Base-by-base conservation (phyloP, 192 early-diverging fungal species). In the Podila epicladia region DNA sequence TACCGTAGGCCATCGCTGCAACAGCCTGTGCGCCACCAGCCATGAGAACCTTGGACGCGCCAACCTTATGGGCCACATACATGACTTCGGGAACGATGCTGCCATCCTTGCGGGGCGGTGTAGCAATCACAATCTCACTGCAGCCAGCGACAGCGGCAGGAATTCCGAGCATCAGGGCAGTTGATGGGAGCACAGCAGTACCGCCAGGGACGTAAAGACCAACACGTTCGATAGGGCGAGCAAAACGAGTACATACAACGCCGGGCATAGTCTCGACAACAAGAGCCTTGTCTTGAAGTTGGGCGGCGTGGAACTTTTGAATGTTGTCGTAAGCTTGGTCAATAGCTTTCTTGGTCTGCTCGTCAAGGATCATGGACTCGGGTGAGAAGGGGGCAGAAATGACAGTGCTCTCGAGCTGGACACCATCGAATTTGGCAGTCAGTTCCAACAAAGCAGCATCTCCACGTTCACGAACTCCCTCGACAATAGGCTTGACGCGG, bases 1-100 rank as follows among this genome's bases (percentile, higher is more conserved):
- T 99, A 48, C 98, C 98, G 73, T 98, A 98, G n/a, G 98, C 98
- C 94, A 99, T 94, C 12, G 97, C 97, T 24, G 96, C 98, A 53
- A 99, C 94, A 7, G 97, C 98, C 82, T 99, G 98, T 4, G 98
- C 97, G 62, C 98, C 98, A 65, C 98, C 98, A 3, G 97, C 98
- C 64, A 91, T 86, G 51, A 99, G 85, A 64, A 99, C 91, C 63
- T 93, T 90, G 4, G 93, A 89, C n/a, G 96, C 98, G 8, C 97
- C 97, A 50, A 98, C 89, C 92, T 98, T 99, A 82, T 95, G 89
- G 9, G 98, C 98, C 22, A 98, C 98, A 74, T 99, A 99, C 68
- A 99, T 88, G 8, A 99, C 96, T 84, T 99, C 98, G 32, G 97
- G 97, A 4, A 92, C 93, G 73, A 97, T 87, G 31, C 92, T 89